Percentiles rank a stretch among this genome's conserved stretches.
Conservation (phyloP, 1,284 basidiomycete species). For the Puccinia sorghi region DNA sequence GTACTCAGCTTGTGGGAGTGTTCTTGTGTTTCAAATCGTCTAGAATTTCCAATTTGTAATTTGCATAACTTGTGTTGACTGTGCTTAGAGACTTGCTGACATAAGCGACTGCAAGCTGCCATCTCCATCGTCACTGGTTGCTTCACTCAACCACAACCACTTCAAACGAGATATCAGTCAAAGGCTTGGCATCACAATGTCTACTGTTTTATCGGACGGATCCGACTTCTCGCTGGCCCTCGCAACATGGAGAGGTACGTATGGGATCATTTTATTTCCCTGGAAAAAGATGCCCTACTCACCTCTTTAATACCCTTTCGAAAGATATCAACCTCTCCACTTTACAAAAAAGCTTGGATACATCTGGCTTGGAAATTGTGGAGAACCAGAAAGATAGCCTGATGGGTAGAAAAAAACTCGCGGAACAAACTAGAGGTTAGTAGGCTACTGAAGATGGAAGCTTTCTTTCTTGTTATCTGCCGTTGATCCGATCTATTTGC, state of each 20-base stretch:
- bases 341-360: conserved; percentile 86
- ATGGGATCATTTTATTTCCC: not conserved
- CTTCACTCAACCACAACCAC: not conserved
- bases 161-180: not conserved
- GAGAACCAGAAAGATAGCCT: conserved; percentile 96
- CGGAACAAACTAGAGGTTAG: conserved; percentile 87
- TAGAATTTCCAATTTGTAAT: too few species aligned
- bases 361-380: conserved; percentile 88
- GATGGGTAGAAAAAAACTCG: conserved; percentile 84
- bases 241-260: conserved; percentile 41
- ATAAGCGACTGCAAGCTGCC: not conserved
- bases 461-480: conserved; percentile 3
- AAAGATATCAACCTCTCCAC: conserved; percentile 78
- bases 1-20: too few species aligned
- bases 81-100: not conserved
- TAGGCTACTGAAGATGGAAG: not conserved
- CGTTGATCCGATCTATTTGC: not conserved
- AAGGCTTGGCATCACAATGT: not conserved
- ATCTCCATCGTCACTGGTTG: too few species aligned
- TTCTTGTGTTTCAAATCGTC: too few species aligned
- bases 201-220: conserved; percentile 34
- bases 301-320: too few species aligned
- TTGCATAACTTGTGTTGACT: too few species aligned
- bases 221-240: conserved; percentile 40
- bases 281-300: too few species aligned